A percentile compares a stretch with the other conserved stretches of the same genome.
phyloP scores from a whole-genome alignment of 2,329 filamentous ascomycete genomes.

The Colletotrichum lentis region DNA sequence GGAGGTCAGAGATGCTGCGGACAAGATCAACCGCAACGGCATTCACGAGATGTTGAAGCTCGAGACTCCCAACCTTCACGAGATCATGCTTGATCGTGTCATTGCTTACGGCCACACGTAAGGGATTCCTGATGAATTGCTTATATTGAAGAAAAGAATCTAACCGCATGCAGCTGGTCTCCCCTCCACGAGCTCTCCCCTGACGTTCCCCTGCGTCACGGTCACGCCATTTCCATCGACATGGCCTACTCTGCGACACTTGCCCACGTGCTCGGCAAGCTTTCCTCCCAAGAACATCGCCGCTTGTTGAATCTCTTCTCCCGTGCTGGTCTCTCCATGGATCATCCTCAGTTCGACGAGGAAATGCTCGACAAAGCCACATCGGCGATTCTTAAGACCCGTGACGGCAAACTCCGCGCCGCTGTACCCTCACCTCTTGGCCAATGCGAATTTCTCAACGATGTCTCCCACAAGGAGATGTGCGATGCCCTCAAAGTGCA shows the following conservation, averaged over 20 bases:
- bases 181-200: conserved; percentile 76
- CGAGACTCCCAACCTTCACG: conserved; percentile 76
- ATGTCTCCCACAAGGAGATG: conserved; percentile 70
- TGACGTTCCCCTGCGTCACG: conserved; percentile 73
- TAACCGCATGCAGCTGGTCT: conserved; percentile 62
- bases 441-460: conserved; percentile 73
- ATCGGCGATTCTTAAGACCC: conserved; percentile 73
- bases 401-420: conserved; percentile 72
- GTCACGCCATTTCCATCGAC: conserved; percentile 78
- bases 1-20: conserved; percentile 68
- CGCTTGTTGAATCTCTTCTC: conserved; percentile 74
- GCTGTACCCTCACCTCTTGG: conserved; percentile 75
- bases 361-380: conserved; percentile 71
- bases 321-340: conserved; percentile 74
- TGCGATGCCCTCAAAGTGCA: conserved; percentile 66
- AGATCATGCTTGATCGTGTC: conserved; percentile 75
- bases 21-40: conserved; percentile 72
- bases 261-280: conserved; percentile 67
- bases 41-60: conserved; percentile 78
- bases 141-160: conserved; percentile 2
- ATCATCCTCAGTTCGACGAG: conserved; percentile 73
- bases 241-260: conserved; percentile 79
- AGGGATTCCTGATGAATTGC: conserved; percentile 41
- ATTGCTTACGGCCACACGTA: conserved; percentile 78
- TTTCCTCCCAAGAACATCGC: conserved; percentile 67